Evolutionary conservation across 331 rosid species (phyloP), one percentile per base, ranked within the genome.

Genomic region (Telfairia occidentalis): DNA sequence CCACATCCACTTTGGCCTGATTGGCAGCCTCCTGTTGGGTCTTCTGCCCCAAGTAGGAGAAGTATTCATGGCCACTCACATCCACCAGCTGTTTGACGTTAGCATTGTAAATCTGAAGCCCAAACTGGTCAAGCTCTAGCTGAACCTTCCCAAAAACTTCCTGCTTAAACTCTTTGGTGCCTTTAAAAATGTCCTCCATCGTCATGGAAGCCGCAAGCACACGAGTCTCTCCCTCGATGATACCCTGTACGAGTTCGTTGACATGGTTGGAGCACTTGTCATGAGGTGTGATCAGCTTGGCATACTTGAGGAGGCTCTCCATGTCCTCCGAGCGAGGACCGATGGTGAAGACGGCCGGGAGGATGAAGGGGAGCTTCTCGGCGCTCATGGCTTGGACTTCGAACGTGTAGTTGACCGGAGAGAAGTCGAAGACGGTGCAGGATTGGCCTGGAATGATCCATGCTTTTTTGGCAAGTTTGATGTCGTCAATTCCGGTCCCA

Each of bases 371-470:
- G 19, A 88, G 91, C 78, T 90, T 90, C 81, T 90, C 87, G 19
- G 85, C 85, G 48, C 89, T 88, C 96, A 86, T 90, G 52, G 96
- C 96, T 34, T 88, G 89, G 5, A 88, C 90, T n/a, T 90, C 79
- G 82, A 88, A 86, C 30, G 90, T 88, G 83, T 88, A 90, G 81
- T 90, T 90, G 0, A 88, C 89, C 0, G 92, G 89, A 11, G 96
- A 81, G 23, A 90, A 54, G 64, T 87, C 94, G 63, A 88, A 75
- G 6, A 78, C 40, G 3, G 78, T 77, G 87, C 29, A 85, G 2
- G 81, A 26, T 19, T 90, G 92, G 2, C 89, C 83, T 0, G 90
- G 92, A 12, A 76, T 5, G 29, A 88, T 8, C 90, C 84, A 82
- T 78, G 86, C 81, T 80, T 90, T 85, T 76, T 88, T 86, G 5